Conservation (phyloP, 352 stramenopile species). For the Lagenidium sp. region DNA sequence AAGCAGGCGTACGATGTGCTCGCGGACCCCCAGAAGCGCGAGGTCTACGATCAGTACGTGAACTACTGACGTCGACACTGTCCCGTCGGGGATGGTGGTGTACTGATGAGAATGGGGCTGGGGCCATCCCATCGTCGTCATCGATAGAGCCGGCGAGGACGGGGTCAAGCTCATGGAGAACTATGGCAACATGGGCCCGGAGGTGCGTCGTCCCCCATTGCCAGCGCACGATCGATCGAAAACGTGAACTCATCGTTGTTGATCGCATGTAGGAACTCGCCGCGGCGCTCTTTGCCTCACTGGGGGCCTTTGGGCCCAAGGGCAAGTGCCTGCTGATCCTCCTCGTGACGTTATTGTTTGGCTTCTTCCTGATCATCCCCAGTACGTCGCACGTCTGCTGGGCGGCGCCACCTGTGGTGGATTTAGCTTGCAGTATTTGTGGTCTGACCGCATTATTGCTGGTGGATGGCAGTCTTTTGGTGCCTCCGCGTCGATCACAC, state of each 20-base stretch:
- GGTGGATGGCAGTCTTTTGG: constrained; percentile 84
- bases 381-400: constrained; percentile 55
- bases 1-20: constrained; percentile 92
- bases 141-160: constrained; percentile 66
- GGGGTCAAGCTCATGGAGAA: constrained; percentile 87
- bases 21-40: constrained; percentile 76
- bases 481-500: constrained; percentile 68
- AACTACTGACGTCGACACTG: neutral
- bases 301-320: constrained; percentile 54
- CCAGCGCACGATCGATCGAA: too few relatives aligned
- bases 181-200: constrained; percentile 72
- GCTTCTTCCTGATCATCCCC: constrained; percentile 82
- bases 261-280: constrained; percentile 34
- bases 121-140: neutral
- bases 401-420: too few relatives aligned
- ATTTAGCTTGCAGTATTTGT: too few relatives aligned
- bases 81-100: too few relatives aligned
- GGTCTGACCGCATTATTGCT: too few relatives aligned
- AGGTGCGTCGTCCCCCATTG: constrained; percentile 17
- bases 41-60: constrained; percentile 71
- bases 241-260: neutral
- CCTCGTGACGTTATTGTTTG: constrained; percentile 57
- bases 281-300: constrained; percentile 57
- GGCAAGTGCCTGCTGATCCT: constrained; percentile 67
- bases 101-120: too few relatives aligned